Percentiles rank a stretch among this genome's conserved stretches.
Evolutionary conservation across 768 basidiomycete species (phyloP).

Genomic region (Suillus subluteus): DNA sequence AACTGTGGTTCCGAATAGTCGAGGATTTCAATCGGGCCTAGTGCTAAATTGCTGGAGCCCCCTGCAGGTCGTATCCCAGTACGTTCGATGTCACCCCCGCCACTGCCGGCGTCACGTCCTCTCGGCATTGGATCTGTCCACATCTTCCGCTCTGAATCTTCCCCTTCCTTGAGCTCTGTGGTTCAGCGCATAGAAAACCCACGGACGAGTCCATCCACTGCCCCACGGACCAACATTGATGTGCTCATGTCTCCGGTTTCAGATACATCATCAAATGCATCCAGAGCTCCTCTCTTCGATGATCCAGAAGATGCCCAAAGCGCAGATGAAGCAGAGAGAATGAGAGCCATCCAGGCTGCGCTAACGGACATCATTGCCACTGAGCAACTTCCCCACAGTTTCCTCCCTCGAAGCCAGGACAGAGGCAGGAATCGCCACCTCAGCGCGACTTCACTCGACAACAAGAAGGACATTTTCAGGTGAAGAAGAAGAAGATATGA

Average conservation of each 20-base stretch:
- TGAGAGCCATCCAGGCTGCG: conserved; percentile 97
- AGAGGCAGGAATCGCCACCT: conserved; percentile 11
- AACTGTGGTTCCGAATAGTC: conserved; percentile 90
- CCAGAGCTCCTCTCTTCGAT: conserved; percentile 78
- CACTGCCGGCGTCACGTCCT: conserved; percentile 19
- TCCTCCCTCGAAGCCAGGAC: conserved; percentile 16
- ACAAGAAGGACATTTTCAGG: conserved; percentile 36
- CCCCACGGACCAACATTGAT: conserved; percentile 60
- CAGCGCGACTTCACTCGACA: conserved; percentile 18
- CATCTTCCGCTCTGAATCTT: conserved; percentile 42
- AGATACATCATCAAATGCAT: conserved; percentile 52
- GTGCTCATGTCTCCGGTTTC: conserved; percentile 78
- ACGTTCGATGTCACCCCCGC: conserved; percentile 17
- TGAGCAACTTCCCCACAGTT: conserved; percentile 55
- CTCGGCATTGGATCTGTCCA: conserved; percentile 18
- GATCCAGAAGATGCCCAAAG: conserved; percentile 69
- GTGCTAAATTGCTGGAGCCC: conserved; percentile 14
- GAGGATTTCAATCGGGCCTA: conserved; percentile 59
- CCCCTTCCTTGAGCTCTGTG: conserved; percentile 33
- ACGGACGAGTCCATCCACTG: conserved; percentile 22
- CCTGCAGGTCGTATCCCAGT: conserved; percentile 9
- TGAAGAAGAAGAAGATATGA: conserved; percentile 45
- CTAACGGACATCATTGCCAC: conserved; percentile 94
- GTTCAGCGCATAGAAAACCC: conserved; percentile 23
- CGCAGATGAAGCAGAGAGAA: conserved; percentile 75